Evolutionary conservation across 768 basidiomycete genomes (phyloP), one percentile per base, ranked within the genome.

Genomic region (Hemileccinum impolitum): DNA sequence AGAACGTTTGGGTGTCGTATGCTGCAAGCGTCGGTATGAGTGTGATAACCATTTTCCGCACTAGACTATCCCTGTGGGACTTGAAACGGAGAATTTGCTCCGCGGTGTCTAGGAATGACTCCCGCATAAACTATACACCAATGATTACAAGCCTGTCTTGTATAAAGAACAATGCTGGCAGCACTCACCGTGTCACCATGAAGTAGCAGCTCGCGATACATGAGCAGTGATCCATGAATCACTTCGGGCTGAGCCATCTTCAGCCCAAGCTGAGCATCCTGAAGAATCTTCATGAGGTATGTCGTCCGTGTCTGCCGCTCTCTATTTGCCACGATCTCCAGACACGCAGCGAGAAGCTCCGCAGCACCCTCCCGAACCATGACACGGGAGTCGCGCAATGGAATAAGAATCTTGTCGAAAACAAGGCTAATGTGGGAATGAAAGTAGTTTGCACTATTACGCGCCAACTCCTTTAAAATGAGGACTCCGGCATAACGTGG

Each of bases 11-110:
- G 1, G 90, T 90, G 63, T 98, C 93, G 66, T 97, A 99, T 3
- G 87, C 85, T 19, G 94, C 95, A 53, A 98, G 81, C 5, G 90
- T 90, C 1, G 96, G 95, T 39, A 99, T 94, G 62, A 99, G 82
- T 8, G 90, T 88, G 61, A 98, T 94, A 51, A 98, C 94, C 73
- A 92, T 93, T 68, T 90, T 89, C 38, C 93, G 84, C 51, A 99
- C 87, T 34, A 92, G 80, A 17, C 80, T 72, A 59, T 99, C 96
- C 54, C 91, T 80, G 64, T 92, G 88, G 9, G 86, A 80, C 66
- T 85, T 87, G 75, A 94, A 96, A 32, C 83, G 80, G 25, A 98
- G 75, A 40, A 97, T 90, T 55, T 90, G 84, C 46, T 97, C 94
- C 51, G 91, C 91, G 7, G 90, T 87, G 55, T 89, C 86, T 39